A percentile compares a stretch with the other conserved stretches of the same genome.
phyloP scores from a whole-genome alignment of 257 asterid genomes.

The Cinchona pubescens region DNA sequence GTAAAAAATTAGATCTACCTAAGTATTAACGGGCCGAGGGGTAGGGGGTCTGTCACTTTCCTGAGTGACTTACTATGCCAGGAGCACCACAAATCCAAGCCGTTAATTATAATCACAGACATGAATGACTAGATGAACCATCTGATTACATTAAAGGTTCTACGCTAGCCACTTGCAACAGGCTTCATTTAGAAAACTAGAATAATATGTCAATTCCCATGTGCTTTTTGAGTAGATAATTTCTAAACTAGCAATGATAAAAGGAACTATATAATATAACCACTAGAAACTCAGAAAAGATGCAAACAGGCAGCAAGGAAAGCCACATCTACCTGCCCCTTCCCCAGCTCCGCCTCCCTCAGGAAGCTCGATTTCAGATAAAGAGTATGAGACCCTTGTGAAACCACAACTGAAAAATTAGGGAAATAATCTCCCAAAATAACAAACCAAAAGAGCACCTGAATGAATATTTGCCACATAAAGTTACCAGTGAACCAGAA shows the following conservation, averaged over 20 bases:
- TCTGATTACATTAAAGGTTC: neutral
- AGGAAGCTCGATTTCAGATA: neutral
- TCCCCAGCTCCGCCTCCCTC: neutral
- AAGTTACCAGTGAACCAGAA: neutral
- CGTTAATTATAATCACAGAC: too few species aligned
- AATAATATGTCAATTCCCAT: neutral
- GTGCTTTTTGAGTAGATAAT: neutral
- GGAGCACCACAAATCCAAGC: constrained; percentile 12
- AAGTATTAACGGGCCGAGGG: too few species aligned
- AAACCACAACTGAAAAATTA: neutral
- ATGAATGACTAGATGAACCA: neutral
- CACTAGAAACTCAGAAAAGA: neutral
- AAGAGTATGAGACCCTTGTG: neutral
- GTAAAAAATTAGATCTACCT: too few species aligned
- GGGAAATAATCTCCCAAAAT: neutral
- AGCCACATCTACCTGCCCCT: too few species aligned
- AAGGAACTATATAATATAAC: too few species aligned
- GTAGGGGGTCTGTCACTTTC: constrained; percentile 1
- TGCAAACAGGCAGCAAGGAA: neutral
- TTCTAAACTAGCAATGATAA: neutral
- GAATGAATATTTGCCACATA: neutral
- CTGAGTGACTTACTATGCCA: neutral
- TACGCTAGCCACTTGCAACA: neutral
- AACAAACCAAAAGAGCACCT: neutral
- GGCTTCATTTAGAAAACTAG: neutral